Evolutionary conservation across 192 early-diverging fungal species (phyloP).

Genomic region (Coemansia sp.): DNA sequence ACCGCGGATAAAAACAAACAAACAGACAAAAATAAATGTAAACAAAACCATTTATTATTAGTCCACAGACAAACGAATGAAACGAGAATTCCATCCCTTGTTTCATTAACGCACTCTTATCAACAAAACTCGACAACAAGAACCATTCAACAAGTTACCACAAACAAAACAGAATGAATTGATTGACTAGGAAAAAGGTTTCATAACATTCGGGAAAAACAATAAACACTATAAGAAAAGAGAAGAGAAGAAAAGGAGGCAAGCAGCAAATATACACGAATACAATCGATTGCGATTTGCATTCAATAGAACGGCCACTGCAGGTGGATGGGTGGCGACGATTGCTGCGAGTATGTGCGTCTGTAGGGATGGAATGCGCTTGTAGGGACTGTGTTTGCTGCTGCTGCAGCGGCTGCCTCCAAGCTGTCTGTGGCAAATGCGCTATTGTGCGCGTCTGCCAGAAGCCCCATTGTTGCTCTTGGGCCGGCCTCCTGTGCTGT

Average conservation of each 20-base stretch:
- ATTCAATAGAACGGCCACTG: conserved; percentile 3
- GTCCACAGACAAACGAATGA: no score
- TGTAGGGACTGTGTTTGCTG: no score
- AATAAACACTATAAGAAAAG: neutral
- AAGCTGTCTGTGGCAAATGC: no score
- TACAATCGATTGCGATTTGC: neutral
- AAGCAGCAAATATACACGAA: neutral
- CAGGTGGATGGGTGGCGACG: conserved; percentile 1
- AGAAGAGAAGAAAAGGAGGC: no score
- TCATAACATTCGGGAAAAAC: neutral
- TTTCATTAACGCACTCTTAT: neutral
- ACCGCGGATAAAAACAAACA: neutral
- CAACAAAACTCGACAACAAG: neutral
- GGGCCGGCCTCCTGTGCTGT: neutral
- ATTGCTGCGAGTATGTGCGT: neutral
- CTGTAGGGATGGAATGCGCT: conserved; percentile 36
- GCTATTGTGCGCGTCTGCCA: conserved; percentile 20
- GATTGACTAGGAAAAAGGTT: neutral
- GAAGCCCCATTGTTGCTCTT: conserved; percentile 24
- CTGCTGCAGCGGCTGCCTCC: no score
- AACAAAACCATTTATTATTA: no score
- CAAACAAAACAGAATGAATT: no score
- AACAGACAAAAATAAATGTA: neutral
- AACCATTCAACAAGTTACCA: no score
- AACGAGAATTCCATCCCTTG: neutral